Conservation (phyloP, 805 yeast genomes). For the Zygosaccharomyces pseudorouxii region DNA sequence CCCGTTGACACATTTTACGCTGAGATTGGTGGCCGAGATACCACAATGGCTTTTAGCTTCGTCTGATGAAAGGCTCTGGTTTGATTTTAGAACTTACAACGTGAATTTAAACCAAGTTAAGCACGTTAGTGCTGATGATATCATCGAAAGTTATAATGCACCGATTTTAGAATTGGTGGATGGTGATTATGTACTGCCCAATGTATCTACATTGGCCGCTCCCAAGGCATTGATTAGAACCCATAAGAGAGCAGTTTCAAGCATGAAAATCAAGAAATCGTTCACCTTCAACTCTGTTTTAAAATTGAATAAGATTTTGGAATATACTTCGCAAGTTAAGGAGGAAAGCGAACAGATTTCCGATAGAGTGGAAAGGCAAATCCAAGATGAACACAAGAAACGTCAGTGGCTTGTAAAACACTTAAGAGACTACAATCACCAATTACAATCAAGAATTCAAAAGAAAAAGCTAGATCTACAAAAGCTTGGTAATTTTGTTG, state of each 20-base stretch:
- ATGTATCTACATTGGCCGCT: not conserved
- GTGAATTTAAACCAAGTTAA: constrained; percentile 21
- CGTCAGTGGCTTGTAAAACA: constrained; percentile 6
- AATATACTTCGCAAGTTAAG: constrained; percentile 23
- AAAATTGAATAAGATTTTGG: constrained; percentile 29
- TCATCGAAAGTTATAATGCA: constrained; percentile 14
- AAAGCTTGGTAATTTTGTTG: not conserved
- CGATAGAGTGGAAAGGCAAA: constrained; percentile 11
- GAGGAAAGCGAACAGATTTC: constrained; percentile 21
- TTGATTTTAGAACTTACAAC: constrained; percentile 8
- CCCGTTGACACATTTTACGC: constrained; percentile 13
- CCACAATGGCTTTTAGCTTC: constrained; percentile 12
- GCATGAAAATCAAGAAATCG: constrained; percentile 11
- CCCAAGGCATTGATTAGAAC: not conserved
- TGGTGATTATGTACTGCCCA: constrained; percentile 20
- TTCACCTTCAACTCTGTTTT: constrained; percentile 29
- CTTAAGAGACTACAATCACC: constrained; percentile 7
- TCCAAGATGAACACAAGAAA: constrained; percentile 2
- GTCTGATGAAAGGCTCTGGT: constrained; percentile 16
- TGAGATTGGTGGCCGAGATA: constrained; percentile 21
- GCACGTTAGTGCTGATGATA: constrained; percentile 11
- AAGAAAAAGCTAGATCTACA: constrained; percentile 5
- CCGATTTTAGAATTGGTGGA: constrained; percentile 27
- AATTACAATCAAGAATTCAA: constrained; percentile 7
- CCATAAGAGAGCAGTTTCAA: constrained; percentile 7